A percentile compares a stretch with the other conserved stretches of the same genome.
phyloP scores from a whole-genome alignment of 257 asterid genomes.

The Handroanthus guayacan region DNA sequence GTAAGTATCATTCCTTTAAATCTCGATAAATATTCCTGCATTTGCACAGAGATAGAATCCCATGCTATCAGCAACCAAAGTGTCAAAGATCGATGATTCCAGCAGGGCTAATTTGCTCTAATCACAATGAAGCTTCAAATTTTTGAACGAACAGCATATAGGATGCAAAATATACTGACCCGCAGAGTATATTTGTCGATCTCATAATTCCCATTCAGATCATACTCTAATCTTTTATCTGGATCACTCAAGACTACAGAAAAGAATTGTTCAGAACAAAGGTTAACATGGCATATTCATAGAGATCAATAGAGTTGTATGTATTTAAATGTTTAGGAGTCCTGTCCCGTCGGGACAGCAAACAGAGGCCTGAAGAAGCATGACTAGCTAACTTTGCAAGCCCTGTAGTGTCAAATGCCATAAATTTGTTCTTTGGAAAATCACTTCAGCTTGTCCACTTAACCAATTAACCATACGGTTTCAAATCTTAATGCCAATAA shows the following conservation, averaged over 20 bases:
- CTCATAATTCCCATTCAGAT: slow-evolving; percentile 65
- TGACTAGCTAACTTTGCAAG: slow-evolving; percentile 15
- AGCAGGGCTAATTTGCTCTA: slow-evolving; percentile 20
- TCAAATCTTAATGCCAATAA: slow-evolving; percentile 18
- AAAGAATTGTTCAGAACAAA: slow-evolving; percentile 14
- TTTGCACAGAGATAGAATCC: slow-evolving; percentile 13
- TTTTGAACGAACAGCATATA: neutral
- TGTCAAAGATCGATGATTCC: slow-evolving; percentile 29
- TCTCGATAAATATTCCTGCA: slow-evolving; percentile 71
- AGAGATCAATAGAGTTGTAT: slow-evolving; percentile 1
- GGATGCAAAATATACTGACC: slow-evolving; percentile 44
- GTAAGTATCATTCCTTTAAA: slow-evolving; percentile 79
- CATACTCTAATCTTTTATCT: slow-evolving; percentile 69
- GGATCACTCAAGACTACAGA: slow-evolving; percentile 73
- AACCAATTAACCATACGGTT: neutral
- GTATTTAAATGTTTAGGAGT: slow-evolving; percentile 14
- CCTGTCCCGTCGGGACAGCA: neutral
- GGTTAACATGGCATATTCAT: slow-evolving; percentile 25
- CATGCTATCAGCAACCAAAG: slow-evolving; percentile 30
- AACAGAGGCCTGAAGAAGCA: neutral
- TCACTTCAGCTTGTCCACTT: neutral
- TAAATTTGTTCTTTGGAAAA: slow-evolving; percentile 1
- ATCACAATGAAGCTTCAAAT: neutral
- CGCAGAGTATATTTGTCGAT: slow-evolving; percentile 64
- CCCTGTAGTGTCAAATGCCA: slow-evolving; percentile 9